Conservation (phyloP, 768 basidiomycete species). For the Leccinum boreale region DNA sequence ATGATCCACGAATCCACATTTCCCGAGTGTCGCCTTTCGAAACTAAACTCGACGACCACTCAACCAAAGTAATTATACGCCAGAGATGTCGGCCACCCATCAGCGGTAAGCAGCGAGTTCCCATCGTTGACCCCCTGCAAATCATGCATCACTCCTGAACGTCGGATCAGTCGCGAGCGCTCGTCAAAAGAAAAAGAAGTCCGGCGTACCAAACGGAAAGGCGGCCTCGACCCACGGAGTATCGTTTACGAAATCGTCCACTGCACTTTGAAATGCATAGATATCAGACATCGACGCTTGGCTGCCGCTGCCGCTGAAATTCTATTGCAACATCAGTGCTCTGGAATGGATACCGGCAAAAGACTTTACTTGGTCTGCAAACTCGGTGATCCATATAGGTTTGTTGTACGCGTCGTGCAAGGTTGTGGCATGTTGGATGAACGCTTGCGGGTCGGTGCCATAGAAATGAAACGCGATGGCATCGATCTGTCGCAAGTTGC, state of each 20-base stretch:
- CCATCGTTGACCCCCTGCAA: constrained; percentile 53
- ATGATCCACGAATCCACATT: not conserved
- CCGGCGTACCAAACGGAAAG: constrained; percentile 59
- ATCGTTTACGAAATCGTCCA: constrained; percentile 45
- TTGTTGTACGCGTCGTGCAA: constrained; percentile 46
- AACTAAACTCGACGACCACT: not conserved
- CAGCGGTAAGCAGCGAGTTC: constrained; percentile 49
- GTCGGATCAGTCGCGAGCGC: not conserved
- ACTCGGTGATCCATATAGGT: constrained; percentile 65
- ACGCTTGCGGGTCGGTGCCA: constrained; percentile 44
- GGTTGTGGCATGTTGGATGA: constrained; percentile 51
- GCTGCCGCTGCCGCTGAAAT: constrained; percentile 46
- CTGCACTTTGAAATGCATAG: constrained; percentile 44
- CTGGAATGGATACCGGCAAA: not conserved
- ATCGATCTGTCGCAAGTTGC: constrained; percentile 44
- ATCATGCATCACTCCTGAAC: constrained; percentile 51
- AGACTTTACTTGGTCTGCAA: constrained; percentile 58
- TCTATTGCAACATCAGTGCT: constrained; percentile 31
- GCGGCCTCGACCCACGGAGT: constrained; percentile 38
- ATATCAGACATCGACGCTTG: constrained; percentile 43
- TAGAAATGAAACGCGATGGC: constrained; percentile 73
- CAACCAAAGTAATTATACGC: constrained; percentile 50
- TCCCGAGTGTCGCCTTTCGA: not conserved
- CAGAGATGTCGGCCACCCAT: constrained; percentile 51
- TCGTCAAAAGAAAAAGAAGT: not conserved